Conservation (phyloP, 2,329 filamentous ascomycete species). For the Trichoderma lentiforme region DNA sequence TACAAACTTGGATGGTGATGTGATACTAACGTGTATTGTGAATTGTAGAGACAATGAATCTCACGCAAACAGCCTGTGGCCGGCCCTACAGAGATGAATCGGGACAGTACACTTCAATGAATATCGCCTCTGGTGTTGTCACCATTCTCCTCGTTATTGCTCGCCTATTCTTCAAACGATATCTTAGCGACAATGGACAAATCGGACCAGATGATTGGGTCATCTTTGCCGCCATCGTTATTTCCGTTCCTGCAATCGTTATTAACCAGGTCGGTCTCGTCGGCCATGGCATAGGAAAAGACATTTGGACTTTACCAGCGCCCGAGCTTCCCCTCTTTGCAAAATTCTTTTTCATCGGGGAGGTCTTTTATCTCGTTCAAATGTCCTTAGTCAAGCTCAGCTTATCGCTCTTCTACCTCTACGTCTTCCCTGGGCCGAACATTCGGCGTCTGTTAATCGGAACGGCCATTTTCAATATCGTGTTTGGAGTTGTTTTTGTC, state of each 20-base stretch:
- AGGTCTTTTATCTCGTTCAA: conserved; percentile 39
- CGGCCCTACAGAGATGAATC: not conserved
- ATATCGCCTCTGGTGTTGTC: conserved; percentile 22
- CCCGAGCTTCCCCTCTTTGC: conserved; percentile 26
- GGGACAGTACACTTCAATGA: conserved; percentile 6
- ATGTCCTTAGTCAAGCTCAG: conserved; percentile 40
- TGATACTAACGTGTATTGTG: not conserved
- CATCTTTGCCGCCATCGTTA: conserved; percentile 24
- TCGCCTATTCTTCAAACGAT: conserved; percentile 25
- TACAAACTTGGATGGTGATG: not conserved
- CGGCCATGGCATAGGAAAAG: conserved; percentile 31
- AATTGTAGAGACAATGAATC: conserved; percentile 5
- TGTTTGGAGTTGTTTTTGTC: conserved; percentile 32
- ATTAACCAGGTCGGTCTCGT: conserved; percentile 26
- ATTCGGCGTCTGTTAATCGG: conserved; percentile 33
- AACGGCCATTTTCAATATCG: conserved; percentile 31
- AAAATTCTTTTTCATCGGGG: conserved; percentile 32
- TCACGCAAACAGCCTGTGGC: conserved; percentile 6
- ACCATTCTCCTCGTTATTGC: conserved; percentile 20
- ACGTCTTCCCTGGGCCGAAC: conserved; percentile 36
- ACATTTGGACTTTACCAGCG: conserved; percentile 33
- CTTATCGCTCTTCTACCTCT: conserved; percentile 41
- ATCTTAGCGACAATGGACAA: conserved; percentile 28
- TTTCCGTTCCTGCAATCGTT: conserved; percentile 23
- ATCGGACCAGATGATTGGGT: conserved; percentile 33